Conservation (phyloP, 495 filamentous ascomycete species). For the Aspergillus baeticus region DNA sequence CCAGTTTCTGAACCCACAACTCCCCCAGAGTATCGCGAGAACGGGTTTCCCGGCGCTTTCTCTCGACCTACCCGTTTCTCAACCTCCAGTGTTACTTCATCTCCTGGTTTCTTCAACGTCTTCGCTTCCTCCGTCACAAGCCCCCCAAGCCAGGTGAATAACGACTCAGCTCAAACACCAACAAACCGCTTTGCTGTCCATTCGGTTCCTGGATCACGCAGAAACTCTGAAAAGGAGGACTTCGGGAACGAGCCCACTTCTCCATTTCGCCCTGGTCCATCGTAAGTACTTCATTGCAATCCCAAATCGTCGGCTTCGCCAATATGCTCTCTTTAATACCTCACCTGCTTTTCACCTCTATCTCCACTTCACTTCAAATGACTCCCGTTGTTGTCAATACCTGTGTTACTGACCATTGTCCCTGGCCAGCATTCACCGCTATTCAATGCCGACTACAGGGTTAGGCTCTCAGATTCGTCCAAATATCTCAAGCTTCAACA, state of each 20-base stretch:
- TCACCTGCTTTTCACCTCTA: constrained; percentile 12
- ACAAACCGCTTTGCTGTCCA: constrained; percentile 61
- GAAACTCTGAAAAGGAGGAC: constrained; percentile 54
- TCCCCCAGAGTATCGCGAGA: constrained; percentile 88
- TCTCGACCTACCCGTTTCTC: constrained; percentile 81
- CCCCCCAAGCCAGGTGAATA: constrained; percentile 55
- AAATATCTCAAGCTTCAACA: constrained; percentile 43
- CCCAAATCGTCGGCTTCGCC: no score
- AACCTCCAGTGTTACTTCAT: constrained; percentile 76
- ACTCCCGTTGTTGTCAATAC: constrained; percentile 8
- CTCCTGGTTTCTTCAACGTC: constrained; percentile 71
- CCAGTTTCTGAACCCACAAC: constrained; percentile 93
- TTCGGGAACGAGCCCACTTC: constrained; percentile 34
- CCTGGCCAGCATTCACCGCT: constrained; percentile 66
- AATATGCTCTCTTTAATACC: no score
- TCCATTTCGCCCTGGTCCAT: constrained; percentile 35
- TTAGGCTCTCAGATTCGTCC: constrained; percentile 58
- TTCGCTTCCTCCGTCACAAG: constrained; percentile 68
- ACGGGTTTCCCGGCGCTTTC: constrained; percentile 68
- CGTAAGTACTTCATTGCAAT: constrained; percentile 32
- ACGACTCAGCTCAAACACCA: constrained; percentile 29
- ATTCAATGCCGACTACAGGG: constrained; percentile 81
- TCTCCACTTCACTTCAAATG: constrained; percentile 12
- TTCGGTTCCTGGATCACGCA: constrained; percentile 82
- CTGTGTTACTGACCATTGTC: constrained; percentile 4